Evolutionary conservation across 805 yeast genomes (phyloP), one percentile per base, ranked within the genome.

Genomic region (Zygosaccharomyces bailii): DNA sequence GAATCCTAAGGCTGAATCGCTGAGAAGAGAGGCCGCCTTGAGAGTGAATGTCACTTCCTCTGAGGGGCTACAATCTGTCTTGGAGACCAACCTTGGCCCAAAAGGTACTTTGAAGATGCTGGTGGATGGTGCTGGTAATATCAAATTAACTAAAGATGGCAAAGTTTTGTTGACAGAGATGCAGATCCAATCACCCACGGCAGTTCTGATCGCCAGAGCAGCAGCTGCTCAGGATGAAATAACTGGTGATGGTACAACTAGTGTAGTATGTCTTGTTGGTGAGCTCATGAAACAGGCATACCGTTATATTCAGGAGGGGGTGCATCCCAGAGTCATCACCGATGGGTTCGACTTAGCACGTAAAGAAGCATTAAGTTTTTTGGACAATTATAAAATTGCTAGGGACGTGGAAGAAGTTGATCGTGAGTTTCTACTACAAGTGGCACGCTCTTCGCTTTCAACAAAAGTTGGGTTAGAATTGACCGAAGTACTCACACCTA

Each of bases 191-290:
- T 82, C 85, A 51, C 95, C 95, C 8, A 86, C 95, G 3, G 95
- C 95, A 0, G 86, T 85, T 27, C 80, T 85, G 86, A 85, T 85
- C 69, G 96, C 99, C 2, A 78, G 98, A 53, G 99, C 98, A 10
- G 99, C 99, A 39, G 81, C 96, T 36, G 97, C 99, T 0, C 99
- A 93, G 69, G 99, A 93, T 66, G 99, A 93, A 67, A 88, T 93
- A 62, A 86, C 98, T n/a, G 99, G 99, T 40, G 99, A 93, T 68
- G 99, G 99, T 52, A 93, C 99, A 44, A 91, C 98, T 4, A 85
- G 96, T 1, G 99, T 93, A 43, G 91, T 90, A 35, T 74, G 95
- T 51, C 75, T 90, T 44, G 99, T 93, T 34, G 99, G 99, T 44
- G 97, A 91, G 66, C 72, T 93, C 49, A 75, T 93, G 63, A 87